Evolutionary conservation across 2,329 filamentous ascomycete genomes (phyloP).

Genomic region (Penicillium griseofulvum): DNA sequence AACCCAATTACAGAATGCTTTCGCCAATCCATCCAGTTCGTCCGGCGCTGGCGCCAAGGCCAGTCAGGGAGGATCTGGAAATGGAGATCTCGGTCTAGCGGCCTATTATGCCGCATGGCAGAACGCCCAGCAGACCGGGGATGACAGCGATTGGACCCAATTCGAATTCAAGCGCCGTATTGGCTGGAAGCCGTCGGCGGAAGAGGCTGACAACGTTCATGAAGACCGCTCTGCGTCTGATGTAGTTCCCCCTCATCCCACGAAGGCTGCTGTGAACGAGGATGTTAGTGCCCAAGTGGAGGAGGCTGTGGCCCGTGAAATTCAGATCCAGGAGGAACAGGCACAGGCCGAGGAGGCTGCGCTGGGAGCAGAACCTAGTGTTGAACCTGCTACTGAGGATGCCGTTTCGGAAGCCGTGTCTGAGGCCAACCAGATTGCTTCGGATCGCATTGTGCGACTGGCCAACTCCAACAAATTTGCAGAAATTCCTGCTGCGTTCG

Average conservation of each 20-base stretch:
- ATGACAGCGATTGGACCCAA: slow-evolving; percentile 83
- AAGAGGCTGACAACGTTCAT: slow-evolving; percentile 37
- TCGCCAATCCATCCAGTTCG: slow-evolving; percentile 63
- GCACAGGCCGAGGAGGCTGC: slow-evolving; percentile 42
- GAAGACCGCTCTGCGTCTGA: slow-evolving; percentile 26
- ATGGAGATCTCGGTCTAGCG: slow-evolving; percentile 67
- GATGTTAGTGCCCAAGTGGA: slow-evolving; percentile 72
- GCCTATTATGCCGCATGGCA: slow-evolving; percentile 92
- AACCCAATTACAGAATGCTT: slow-evolving; percentile 68
- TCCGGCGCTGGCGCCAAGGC: slow-evolving; percentile 52
- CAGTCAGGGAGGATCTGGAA: slow-evolving; percentile 58
- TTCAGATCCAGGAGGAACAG: slow-evolving; percentile 59
- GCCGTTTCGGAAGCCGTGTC: slow-evolving; percentile 43
- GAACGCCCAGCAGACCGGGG: slow-evolving; percentile 65
- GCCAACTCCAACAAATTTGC: slow-evolving; percentile 70
- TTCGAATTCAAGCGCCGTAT: slow-evolving; percentile 86
- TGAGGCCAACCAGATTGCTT: slow-evolving; percentile 67
- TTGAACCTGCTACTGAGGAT: slow-evolving; percentile 30
- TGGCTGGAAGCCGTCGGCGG: slow-evolving; percentile 70
- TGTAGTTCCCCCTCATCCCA: slow-evolving; percentile 62
- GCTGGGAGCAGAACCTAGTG: slow-evolving; percentile 29
- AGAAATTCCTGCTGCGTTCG: slow-evolving; percentile 87
- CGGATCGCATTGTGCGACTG: slow-evolving; percentile 74
- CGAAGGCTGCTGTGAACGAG: slow-evolving; percentile 50
- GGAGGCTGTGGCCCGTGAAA: slow-evolving; percentile 77